Percentiles rank a stretch among this genome's conserved stretches.
These are phyloP conservation scores for Capsicum rhomboideum DNA, from an alignment of 257 asterid species.

Conservation along the genomic window DNA sequence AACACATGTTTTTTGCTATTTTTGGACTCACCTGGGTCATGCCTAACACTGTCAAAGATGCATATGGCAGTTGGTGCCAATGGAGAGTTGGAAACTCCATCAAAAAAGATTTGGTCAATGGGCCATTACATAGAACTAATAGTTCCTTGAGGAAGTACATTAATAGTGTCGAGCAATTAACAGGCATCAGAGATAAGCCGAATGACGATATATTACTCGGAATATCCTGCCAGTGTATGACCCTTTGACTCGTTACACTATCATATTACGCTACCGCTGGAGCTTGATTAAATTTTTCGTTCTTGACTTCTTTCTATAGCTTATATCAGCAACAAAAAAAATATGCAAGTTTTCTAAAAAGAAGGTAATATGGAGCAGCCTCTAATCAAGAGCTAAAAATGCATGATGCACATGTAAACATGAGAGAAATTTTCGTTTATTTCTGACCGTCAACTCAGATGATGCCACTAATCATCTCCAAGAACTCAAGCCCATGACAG, in stretches of 20 bases:
- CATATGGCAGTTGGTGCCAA: no score
- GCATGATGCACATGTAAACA: neutral
- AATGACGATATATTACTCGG: neutral
- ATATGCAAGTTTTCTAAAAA: neutral
- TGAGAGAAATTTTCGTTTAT: neutral
- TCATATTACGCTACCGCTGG: neutral
- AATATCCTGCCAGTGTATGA: neutral
- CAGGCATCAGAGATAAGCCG: neutral
- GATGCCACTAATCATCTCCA: neutral
- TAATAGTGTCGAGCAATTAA: neutral
- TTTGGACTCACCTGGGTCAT: no score
- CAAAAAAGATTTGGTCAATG: no score
- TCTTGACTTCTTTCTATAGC: neutral
- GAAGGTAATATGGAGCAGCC: neutral
- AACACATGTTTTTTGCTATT: no score
- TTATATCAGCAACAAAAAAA: neutral
- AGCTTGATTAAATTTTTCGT: neutral
- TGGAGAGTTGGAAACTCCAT: no score
- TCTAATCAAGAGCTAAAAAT: neutral
- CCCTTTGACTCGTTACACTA: neutral
- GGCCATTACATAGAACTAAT: neutral
- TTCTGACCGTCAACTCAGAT: neutral
- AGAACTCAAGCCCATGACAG: neutral
- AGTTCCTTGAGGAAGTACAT: neutral
- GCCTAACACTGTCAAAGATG: no score